Percentiles rank a stretch among this genome's conserved stretches.
phyloP scores from a whole-genome alignment of 306 rosid genomes.

The Begonia fuchsioides region DNA sequence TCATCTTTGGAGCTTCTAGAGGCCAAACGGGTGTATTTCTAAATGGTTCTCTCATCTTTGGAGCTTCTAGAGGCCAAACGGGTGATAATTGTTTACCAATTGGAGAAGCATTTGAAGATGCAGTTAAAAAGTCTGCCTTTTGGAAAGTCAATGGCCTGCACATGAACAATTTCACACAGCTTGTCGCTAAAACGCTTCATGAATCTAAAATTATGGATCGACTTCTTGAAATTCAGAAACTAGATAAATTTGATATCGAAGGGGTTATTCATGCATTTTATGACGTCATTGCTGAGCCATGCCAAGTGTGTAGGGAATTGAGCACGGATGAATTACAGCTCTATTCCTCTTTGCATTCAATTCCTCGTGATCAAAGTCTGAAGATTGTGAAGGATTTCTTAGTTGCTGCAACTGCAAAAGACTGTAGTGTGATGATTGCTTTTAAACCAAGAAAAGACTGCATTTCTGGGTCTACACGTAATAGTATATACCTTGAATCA shows the following conservation, averaged over 20 bases:
- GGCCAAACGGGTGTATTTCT: slow-evolving; percentile 73
- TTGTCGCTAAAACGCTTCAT: slow-evolving; percentile 51
- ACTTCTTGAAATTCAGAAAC: slow-evolving; percentile 75
- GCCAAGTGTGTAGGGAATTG: slow-evolving; percentile 49
- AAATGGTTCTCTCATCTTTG: slow-evolving; percentile 76
- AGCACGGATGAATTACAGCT: slow-evolving; percentile 19
- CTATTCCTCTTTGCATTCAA: slow-evolving; percentile 35
- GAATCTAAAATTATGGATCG: slow-evolving; percentile 49
- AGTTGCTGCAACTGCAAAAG: slow-evolving; percentile 82
- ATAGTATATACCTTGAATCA: slow-evolving; percentile 40
- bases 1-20: slow-evolving; percentile 68
- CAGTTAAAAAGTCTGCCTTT: slow-evolving; percentile 43
- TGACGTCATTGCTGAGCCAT: slow-evolving; percentile 49
- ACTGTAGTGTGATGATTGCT: slow-evolving; percentile 80
- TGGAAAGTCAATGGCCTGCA: slow-evolving; percentile 38
- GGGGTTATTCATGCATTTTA: slow-evolving; percentile 91
- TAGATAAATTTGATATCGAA: slow-evolving; percentile 75
- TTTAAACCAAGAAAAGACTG: slow-evolving; percentile 47
- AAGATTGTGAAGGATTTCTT: slow-evolving; percentile 58
- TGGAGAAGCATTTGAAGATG: slow-evolving; percentile 62
- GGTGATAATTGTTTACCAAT: slow-evolving; percentile 27
- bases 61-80: slow-evolving; percentile 58
- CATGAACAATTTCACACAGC: slow-evolving; percentile 51
- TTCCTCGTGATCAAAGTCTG: slow-evolving; percentile 30
- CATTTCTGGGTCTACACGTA: slow-evolving; percentile 23